Evolutionary conservation across 352 stramenopile genomes (phyloP), one percentile per base, ranked within the genome.

Genomic region (Plasmopara viticola): DNA sequence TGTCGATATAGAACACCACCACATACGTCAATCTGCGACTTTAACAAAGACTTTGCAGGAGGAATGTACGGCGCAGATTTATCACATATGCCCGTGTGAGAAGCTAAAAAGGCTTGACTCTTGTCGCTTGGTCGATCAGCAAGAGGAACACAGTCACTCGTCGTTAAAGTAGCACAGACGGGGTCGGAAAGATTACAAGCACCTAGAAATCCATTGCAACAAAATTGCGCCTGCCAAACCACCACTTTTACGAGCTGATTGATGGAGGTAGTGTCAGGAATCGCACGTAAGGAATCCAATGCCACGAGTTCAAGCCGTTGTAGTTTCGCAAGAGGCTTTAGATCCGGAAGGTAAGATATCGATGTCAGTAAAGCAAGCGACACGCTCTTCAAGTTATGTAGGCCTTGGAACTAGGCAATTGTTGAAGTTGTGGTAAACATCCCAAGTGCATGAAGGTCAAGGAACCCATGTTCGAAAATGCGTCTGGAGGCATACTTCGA

Each of bases 401-500:
- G 20, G 20, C 20, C 20, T 25, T 58, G 28, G 5, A 60, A 38
- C 43, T 51, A 1, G 65, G 60, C 10, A 75, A 33, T 8, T 43
- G 9, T 0, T 9, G 8, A 0, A 75, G 20, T 2, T 38, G 35
- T 5, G 53, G 44, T 14, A 65, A 54, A 1, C 56, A 30, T 1
- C 59, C 62, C 4, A 79, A 46, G 33, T 70, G 54, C 14, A 79
- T 40, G 38, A 60, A 62, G 1, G 58, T 62, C 18, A 79, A 56
- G 9, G 50, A 58, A 1, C 33, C 10, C 64, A 70, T 76, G 15
- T 25, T 17, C 5, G 42, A 55, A 30, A 55, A 55, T 2, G 48
- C 28, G 30, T 47, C 29, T 6, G 18, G 38, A 51, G 50, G 50
- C 50, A 56, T 56, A 5, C n/a, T 37, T 14, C 43, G 7, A 25